Percentiles rank a stretch among this genome's conserved stretches.
These are phyloP conservation scores for Chlamydomonas sp. DNA, from an alignment of 139 green algal genomes.

Conservation along the genomic window DNA sequence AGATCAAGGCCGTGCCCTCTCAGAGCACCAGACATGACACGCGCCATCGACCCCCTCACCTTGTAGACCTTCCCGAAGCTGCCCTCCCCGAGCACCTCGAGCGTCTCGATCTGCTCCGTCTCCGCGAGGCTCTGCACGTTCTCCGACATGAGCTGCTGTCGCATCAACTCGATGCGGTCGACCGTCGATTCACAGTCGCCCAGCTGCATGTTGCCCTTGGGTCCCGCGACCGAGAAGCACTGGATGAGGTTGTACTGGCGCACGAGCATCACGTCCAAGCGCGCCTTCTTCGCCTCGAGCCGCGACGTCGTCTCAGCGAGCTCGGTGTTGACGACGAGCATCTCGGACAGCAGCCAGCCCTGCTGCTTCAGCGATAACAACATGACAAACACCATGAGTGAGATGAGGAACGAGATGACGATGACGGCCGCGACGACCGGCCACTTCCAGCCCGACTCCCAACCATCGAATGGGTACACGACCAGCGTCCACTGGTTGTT, in stretches of 20 bases:
- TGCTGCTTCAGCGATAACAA: conserved; percentile 19
- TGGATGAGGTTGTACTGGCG: conserved; percentile 41
- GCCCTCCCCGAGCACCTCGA: conserved; percentile 15
- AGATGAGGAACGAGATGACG: conserved; percentile 22
- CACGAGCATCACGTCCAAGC: conserved; percentile 38
- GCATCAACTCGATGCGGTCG: conserved; percentile 5
- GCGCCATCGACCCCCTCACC: conserved; percentile 21
- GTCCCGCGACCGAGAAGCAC: conserved; percentile 20
- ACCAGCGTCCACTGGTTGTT: conserved; percentile 2
- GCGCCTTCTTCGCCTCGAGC: conserved; percentile 31
- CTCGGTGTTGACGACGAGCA: conserved; percentile 22
- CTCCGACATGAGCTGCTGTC: not conserved
- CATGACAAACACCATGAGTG: conserved; percentile 23
- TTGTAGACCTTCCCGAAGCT: conserved; percentile 8
- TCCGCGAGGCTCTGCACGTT: not conserved
- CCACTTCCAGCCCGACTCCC: not conserved
- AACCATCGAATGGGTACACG: conserved; percentile 4
- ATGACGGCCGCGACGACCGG: conserved; percentile 28
- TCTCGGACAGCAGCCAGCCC: conserved; percentile 22
- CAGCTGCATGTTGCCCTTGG: not conserved
- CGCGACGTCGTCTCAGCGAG: conserved; percentile 31
- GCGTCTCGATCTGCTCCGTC: not conserved
- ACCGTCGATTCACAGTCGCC: not conserved
- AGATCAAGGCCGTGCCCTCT: no score
- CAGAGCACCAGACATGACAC: conserved; percentile 14